Base-by-base conservation (phyloP, 2,329 filamentous ascomycete genomes). In the Sarocladiaceae sp. region DNA sequence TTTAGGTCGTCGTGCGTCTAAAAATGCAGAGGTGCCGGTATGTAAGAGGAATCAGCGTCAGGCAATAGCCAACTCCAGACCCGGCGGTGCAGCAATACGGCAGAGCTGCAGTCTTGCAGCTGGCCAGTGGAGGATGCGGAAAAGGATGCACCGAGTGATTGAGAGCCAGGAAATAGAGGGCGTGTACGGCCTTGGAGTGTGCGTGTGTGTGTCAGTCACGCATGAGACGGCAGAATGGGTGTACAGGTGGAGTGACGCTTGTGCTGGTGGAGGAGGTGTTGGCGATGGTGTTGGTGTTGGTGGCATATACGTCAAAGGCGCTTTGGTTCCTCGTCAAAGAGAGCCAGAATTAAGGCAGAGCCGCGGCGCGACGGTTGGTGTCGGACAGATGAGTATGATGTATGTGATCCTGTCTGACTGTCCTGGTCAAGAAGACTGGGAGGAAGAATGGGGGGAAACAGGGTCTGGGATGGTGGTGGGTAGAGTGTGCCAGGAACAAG, bases 301-400 rank as follows among this genome's bases (percentile, higher is more conserved):
- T 48, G 28, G 8, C n/a, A 31, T 48, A 31, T 48, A 48, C 44
- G 44, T 48, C 44, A 48, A 48, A 48, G 44, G 44, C 44, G 44
- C 26, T 48, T 31, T 48, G 17, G 44, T 48, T 48, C 44, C 44
- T 17, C n/a, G 40, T 29, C 40, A 25, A 23, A 7, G 17, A 40
- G 37, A 15, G 8, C 37, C 8, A 23, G 20, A 40, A 10, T 40
- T 22, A 20, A 40, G 8, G n/a, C n/a, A n/a, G n/a, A n/a, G n/a
- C n/a, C n/a, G n/a, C n/a, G n/a, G n/a, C n/a, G n/a, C n/a, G n/a
- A n/a, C n/a, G n/a, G n/a, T n/a, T n/a, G n/a, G n/a, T n/a, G n/a
- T n/a, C n/a, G 37, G 23, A 40, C 37, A 20, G 37, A 31, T 31
- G 29, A 31, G 29, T 31, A 8, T 31, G 29, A 15, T 8, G 15